These are phyloP conservation scores for Auriscalpium microsporum DNA, from an alignment of 768 basidiomycete species.

Conservation along the genomic window DNA sequence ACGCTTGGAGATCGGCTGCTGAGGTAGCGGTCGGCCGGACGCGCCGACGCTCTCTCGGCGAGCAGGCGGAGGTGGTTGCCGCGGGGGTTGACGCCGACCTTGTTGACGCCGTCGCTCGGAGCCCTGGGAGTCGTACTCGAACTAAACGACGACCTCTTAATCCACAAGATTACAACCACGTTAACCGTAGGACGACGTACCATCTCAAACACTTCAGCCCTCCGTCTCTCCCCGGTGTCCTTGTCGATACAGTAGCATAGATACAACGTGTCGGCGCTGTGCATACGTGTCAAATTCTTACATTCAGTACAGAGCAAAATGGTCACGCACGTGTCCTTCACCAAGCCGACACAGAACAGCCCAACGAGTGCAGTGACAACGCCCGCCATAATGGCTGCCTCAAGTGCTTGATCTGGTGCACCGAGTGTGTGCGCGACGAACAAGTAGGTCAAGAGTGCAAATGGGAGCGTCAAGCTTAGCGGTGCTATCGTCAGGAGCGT, in stretches of 20 bases:
- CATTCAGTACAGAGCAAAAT: too few species aligned
- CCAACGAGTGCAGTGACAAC: conserved; percentile 76
- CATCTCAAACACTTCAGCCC: conserved; percentile 45
- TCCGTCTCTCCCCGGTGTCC: conserved; percentile 41
- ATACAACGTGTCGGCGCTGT: conserved; percentile 55
- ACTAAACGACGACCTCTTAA: neutral
- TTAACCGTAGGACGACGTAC: conserved; percentile 27
- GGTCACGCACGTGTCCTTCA: conserved; percentile 59
- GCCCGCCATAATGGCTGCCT: conserved; percentile 69
- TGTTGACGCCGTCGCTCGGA: conserved; percentile 4
- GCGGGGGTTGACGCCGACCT: conserved; percentile 5
- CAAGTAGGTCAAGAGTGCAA: conserved; percentile 75
- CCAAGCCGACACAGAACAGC: conserved; percentile 72
- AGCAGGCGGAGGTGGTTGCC: neutral
- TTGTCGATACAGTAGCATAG: conserved; percentile 62
- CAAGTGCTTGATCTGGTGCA: conserved; percentile 64
- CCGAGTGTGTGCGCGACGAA: conserved; percentile 78
- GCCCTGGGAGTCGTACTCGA: conserved; percentile 10
- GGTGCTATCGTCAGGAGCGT: conserved; percentile 71
- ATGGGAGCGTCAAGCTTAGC: conserved; percentile 72
- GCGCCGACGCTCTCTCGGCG: neutral
- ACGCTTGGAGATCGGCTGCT: conserved; percentile 13
- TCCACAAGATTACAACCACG: neutral
- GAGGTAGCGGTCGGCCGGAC: conserved; percentile 1
- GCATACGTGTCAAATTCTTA: too few species aligned